phyloP scores from a whole-genome alignment of 2,329 filamentous ascomycete species.

The Arthrobotrys musiformis region DNA sequence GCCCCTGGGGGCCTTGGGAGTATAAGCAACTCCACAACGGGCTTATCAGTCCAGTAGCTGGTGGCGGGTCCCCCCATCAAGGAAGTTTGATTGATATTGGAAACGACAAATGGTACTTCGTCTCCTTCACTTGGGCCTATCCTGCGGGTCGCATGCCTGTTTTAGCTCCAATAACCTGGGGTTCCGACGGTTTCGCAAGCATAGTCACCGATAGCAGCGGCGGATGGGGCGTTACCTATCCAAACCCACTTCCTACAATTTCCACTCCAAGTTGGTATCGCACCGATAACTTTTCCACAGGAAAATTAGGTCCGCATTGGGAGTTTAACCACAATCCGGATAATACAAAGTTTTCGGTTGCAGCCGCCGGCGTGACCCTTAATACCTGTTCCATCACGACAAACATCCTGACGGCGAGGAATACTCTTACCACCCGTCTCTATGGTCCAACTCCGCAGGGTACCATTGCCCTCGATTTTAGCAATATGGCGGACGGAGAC shows the following conservation, averaged over 20 bases:
- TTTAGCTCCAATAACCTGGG: constrained; percentile 68
- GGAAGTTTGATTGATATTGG: constrained; percentile 69
- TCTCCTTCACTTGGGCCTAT: constrained; percentile 69
- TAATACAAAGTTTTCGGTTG: constrained; percentile 64
- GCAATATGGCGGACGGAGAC: constrained; percentile 67
- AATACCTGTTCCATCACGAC: constrained; percentile 27
- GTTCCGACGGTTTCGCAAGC: constrained; percentile 21
- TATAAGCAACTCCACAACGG: constrained; percentile 64
- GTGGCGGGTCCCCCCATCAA: constrained; percentile 68
- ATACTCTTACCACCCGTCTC: constrained; percentile 69
- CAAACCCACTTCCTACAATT: constrained; percentile 59
- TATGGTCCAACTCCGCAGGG: constrained; percentile 66
- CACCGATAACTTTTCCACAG: constrained; percentile 66
- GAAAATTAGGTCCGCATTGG: constrained; percentile 65
- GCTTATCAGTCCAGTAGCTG: constrained; percentile 64
- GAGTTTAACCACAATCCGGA: constrained; percentile 74
- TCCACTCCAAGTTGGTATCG: constrained; percentile 61
- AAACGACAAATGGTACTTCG: constrained; percentile 70
- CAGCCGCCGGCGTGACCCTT: constrained; percentile 61
- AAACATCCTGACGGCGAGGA: constrained; percentile 63
- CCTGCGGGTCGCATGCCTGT: constrained; percentile 70
- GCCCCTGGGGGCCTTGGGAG: constrained; percentile 69
- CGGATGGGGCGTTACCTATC: constrained; percentile 28
- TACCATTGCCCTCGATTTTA: constrained; percentile 67
- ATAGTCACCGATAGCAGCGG: constrained; percentile 30